Percentiles rank a stretch among this genome's conserved stretches.
Evolutionary conservation across 305 asterid genomes (phyloP).

Genomic region (Solanum chacoense): DNA sequence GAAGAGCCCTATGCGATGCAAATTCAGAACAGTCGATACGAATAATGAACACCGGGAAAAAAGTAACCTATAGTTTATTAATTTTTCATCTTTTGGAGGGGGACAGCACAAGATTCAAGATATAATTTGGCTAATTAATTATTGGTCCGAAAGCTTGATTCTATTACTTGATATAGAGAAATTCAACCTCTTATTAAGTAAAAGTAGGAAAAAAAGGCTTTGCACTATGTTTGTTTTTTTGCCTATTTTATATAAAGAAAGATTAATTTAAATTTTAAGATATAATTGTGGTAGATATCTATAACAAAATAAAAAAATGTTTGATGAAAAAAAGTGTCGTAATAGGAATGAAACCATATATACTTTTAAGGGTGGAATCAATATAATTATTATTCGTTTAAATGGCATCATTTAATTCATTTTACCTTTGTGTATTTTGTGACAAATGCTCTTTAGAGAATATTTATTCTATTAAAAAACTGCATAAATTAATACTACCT

Average conservation of each 20-base stretch:
- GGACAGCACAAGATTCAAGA: constrained; percentile 1
- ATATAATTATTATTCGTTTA: not conserved
- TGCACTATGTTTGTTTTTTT: not conserved
- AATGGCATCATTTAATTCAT: not conserved
- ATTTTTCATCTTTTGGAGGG: not conserved
- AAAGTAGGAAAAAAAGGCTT: not conserved
- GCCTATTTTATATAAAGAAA: not conserved
- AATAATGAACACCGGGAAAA: too few relatives aligned
- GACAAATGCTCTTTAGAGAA: not conserved
- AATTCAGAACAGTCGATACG: not conserved
- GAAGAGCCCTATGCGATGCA: too few relatives aligned
- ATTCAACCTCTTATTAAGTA: not conserved
- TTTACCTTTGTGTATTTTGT: not conserved
- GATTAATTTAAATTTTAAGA: not conserved
- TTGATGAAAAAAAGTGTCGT: not conserved
- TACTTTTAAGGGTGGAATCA: not conserved
- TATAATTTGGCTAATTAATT: not conserved
- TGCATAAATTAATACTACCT: not conserved
- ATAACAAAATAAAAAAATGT: not conserved
- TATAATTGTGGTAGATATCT: not conserved
- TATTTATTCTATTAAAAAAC: not conserved
- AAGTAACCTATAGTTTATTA: not conserved
- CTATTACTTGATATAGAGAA: not conserved
- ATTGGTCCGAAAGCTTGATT: not conserved
- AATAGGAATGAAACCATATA: not conserved